Evolutionary conservation across 1,139 yeast species (phyloP).

Genomic region (Kurtzmaniella natalensis): DNA sequence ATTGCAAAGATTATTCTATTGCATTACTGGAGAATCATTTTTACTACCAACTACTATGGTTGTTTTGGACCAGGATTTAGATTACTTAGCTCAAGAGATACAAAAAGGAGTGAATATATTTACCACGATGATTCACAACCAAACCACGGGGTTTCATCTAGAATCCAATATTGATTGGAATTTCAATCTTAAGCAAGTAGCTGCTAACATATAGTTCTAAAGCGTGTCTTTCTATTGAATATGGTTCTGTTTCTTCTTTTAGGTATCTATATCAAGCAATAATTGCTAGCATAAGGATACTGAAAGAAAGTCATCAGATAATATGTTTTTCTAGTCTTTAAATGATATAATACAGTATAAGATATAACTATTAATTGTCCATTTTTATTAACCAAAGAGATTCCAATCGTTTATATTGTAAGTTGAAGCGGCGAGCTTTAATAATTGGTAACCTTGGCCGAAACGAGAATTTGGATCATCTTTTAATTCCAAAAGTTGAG

Average conservation of each 20-base stretch:
- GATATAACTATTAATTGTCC: too few species aligned
- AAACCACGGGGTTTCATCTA: not conserved
- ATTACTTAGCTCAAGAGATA: not conserved
- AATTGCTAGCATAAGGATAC: too few species aligned
- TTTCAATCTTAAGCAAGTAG: not conserved
- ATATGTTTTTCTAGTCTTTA: too few species aligned
- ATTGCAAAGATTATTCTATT: constrained; percentile 15
- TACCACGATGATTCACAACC: not conserved
- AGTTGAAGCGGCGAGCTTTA: constrained; percentile 15
- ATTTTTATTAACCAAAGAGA: constrained; percentile 23
- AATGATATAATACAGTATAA: too few species aligned
- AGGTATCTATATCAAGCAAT: too few species aligned
- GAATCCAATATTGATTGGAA: not conserved
- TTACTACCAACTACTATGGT: constrained; percentile 6
- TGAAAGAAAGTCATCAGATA: too few species aligned
- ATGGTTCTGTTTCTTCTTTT: too few species aligned
- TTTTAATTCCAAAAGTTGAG: not conserved
- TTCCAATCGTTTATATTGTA: constrained; percentile 24
- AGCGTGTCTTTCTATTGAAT: too few species aligned
- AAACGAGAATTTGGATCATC: constrained; percentile 4
- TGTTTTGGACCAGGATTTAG: not conserved
- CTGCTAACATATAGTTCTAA: too few species aligned
- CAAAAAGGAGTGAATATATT: not conserved
- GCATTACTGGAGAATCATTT: constrained; percentile 17
- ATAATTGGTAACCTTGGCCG: constrained; percentile 13